phyloP scores from a whole-genome alignment of 129 eudicot species.

The Helianthus annuus region HanXRQr2.0-SUNRISE NC_035447.2:28336581-28337080 shows the following conservation, averaged over 20 bases:
- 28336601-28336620: too few species aligned
- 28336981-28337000: conserved; percentile 20
- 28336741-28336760: conserved; percentile 71
- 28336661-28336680: too few species aligned
- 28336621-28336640: too few species aligned
- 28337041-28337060: too few species aligned
- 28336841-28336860: conserved; percentile 62
- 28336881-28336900: conserved; percentile 59
- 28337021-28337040: too few species aligned
- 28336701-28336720: not conserved
- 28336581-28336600: too few species aligned
- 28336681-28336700: not conserved
- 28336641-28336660: too few species aligned
- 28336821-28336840: conserved; percentile 68
- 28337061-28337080: too few species aligned
- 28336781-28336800: conserved; percentile 67
- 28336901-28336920: conserved; percentile 2
- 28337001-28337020: too few species aligned
- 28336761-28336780: conserved; percentile 76
- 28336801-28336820: conserved; percentile 82
- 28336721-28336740: not conserved
- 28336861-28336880: conserved; percentile 73
- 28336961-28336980: conserved; percentile 24
- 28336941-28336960: conserved; percentile 28
- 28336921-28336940: conserved; percentile 7